These are phyloP conservation scores for Ascochyta viciae-villosae DNA, from an alignment of 2,329 filamentous ascomycete species.

Conservation along the genomic window DNA sequence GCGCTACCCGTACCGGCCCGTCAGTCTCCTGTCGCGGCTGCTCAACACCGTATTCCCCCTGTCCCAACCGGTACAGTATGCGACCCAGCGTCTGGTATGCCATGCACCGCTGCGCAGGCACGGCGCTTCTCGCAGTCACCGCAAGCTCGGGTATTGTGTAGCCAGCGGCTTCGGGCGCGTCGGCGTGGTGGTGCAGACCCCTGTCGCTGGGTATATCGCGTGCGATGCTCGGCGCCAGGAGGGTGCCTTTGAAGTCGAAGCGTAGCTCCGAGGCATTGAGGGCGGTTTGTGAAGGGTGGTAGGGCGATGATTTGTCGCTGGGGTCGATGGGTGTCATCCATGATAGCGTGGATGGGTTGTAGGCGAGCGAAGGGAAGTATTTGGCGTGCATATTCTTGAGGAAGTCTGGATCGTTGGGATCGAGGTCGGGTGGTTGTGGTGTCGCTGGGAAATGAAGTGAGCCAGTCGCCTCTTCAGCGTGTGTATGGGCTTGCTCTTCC, in stretches of 20 bases:
- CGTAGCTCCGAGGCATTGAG: slow-evolving; percentile 80
- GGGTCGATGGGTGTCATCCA: slow-evolving; percentile 82
- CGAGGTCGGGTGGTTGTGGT: slow-evolving; percentile 71
- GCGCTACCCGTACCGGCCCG: slow-evolving; percentile 54
- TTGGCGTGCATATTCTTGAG: slow-evolving; percentile 84
- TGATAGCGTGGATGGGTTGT: slow-evolving; percentile 83
- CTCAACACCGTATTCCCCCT: slow-evolving; percentile 70
- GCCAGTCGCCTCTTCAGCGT: slow-evolving; percentile 66
- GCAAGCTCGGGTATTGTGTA: slow-evolving; percentile 92
- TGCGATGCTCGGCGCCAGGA: slow-evolving; percentile 79
- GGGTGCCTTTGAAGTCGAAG: slow-evolving; percentile 83
- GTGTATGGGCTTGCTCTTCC: slow-evolving; percentile 62
- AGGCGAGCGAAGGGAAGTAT: slow-evolving; percentile 88
- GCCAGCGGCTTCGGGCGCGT: slow-evolving; percentile 90
- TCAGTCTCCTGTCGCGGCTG: slow-evolving; percentile 47
- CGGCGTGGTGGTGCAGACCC: slow-evolving; percentile 91
- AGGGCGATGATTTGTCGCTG: slow-evolving; percentile 72
- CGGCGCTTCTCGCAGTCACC: slow-evolving; percentile 78
- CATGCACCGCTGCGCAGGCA: slow-evolving; percentile 86
- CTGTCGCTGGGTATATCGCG: slow-evolving; percentile 76
- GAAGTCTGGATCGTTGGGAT: slow-evolving; percentile 84
- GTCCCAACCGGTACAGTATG: slow-evolving; percentile 81
- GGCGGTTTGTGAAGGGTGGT: slow-evolving; percentile 77
- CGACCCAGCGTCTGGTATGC: slow-evolving; percentile 91
- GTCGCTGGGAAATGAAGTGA: slow-evolving; percentile 67